Base-by-base conservation (phyloP, 345 rosid genomes). In the Sisymbrium irio region DNA sequence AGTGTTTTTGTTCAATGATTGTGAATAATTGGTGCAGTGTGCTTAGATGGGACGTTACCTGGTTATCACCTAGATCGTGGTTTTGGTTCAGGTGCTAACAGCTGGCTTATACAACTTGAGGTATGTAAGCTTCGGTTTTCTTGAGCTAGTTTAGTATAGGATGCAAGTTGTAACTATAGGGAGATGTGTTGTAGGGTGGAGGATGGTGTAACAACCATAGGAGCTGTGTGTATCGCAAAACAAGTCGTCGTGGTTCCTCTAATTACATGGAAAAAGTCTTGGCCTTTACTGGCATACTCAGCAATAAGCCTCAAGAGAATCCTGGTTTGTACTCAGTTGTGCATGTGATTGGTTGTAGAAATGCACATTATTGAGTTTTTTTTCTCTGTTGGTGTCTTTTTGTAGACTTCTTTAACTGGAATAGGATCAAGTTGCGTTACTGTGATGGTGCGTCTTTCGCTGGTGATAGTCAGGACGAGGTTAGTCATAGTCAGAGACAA, bases 401-500 rank as follows among this genome's bases (percentile, higher is more conserved):
- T 80, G 80, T 79, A 95, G 98, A 92, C 83, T 95, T 92, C 82
- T 92, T 80, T 82, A 92, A 90, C 67, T 95, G 97, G 99, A 95
- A 95, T 63, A 87, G 97, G 79, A 84, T 92, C 50, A 92, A 83
- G 84, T 40, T 95, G 35, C 89, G 98, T 0, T 94, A 94, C 72
- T 94, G 98, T 3, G 97, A 94, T 72, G 97, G 98, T 40, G 98
- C 97, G n/a, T 94, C 98, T n/a, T 94, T 94, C 65, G 66, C 73
- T 55, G 98, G 98, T 5, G 86, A 87, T 42, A 79, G 90, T 58
- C 87, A 84, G 77, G 78, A 88, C 70, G 84, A 85, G 96, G 98
- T 89, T 67, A 5, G 72, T 62, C 35, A 61, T 5, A 39, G 72
- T 62, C 35, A 61, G 5, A 39, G 9, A 15, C 49, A 1, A 65